Percentiles rank a stretch among this genome's conserved stretches.
Conservation (phyloP, 257 asterid genomes). For the Leptodermis oblonga region DNA sequence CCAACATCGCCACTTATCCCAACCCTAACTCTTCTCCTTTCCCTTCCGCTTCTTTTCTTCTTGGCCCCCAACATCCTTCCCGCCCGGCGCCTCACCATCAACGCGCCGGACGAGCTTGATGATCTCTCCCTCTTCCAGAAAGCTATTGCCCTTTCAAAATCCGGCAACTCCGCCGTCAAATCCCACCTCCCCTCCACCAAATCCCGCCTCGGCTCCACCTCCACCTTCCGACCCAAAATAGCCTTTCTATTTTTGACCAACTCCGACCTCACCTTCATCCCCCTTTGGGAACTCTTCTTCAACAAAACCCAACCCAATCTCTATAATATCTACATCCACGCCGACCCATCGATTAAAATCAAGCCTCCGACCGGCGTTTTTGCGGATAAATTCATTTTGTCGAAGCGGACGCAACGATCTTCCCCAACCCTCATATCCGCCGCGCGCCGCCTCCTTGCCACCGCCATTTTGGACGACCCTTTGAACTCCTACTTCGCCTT, state of each 20-base stretch:
- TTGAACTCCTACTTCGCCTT: slow-evolving; percentile 53
- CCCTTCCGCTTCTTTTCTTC: slow-evolving; percentile 48
- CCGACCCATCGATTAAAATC: slow-evolving; percentile 56
- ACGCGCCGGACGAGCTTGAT: slow-evolving; percentile 78
- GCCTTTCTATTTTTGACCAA: slow-evolving; percentile 85
- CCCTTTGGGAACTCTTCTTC: slow-evolving; percentile 78
- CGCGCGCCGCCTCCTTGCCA: slow-evolving; percentile 63
- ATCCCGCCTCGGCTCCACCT: slow-evolving; percentile 58
- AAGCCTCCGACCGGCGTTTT: slow-evolving; percentile 48
- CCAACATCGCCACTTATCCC: slow-evolving; percentile 59
- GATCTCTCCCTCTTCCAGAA: slow-evolving; percentile 82
- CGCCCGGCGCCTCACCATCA: slow-evolving; percentile 59
- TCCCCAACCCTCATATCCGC: slow-evolving; percentile 82
- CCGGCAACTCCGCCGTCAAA: background rate
- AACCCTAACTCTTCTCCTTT: slow-evolving; percentile 53
- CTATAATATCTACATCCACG: slow-evolving; percentile 78
- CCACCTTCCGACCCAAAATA: slow-evolving; percentile 72
- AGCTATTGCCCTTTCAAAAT: slow-evolving; percentile 55
- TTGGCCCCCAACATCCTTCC: slow-evolving; percentile 66
- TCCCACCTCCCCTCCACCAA: slow-evolving; percentile 49
- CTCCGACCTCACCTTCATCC: slow-evolving; percentile 63
- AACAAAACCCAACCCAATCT: slow-evolving; percentile 36
- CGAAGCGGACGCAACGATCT: slow-evolving; percentile 81
- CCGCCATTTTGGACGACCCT: slow-evolving; percentile 66
- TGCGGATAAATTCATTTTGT: slow-evolving; percentile 41